A percentile compares a stretch with the other conserved stretches of the same genome.
phyloP scores from a whole-genome alignment of 78 protist genomes.

The Chrysochromulina tobinii region DNA sequence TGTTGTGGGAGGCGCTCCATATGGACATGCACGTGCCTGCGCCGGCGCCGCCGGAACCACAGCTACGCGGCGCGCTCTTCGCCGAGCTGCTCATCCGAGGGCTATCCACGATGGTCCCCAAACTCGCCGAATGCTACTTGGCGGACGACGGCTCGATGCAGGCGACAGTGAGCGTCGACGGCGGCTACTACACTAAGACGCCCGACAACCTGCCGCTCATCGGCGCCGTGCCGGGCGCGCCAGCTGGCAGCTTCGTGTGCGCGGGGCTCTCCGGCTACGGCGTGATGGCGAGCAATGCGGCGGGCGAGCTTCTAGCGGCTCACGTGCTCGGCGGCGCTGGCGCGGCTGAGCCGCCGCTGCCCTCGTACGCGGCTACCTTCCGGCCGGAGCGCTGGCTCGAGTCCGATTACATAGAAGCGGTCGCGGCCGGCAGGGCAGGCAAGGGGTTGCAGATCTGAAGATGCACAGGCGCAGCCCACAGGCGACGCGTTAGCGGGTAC shows the following conservation, averaged over 20 bases:
- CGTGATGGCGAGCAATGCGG: not conserved
- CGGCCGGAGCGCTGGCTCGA: not conserved
- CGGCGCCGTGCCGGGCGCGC: not conserved
- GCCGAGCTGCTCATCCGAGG: not conserved
- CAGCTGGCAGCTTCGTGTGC: not conserved
- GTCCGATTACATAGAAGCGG: not conserved
- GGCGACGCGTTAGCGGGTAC: too few relatives aligned
- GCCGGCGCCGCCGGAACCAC: not conserved
- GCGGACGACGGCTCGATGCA: not conserved
- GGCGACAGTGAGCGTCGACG: not conserved
- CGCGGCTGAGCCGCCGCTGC: not conserved
- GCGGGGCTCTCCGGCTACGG: conserved; percentile 19
- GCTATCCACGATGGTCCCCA: not conserved
- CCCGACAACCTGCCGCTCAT: conserved; percentile 20
- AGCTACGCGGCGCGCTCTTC: not conserved
- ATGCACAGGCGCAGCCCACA: too few relatives aligned
- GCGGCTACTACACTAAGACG: conserved; percentile 16
- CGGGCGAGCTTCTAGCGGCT: not conserved
- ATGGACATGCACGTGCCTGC: not conserved
- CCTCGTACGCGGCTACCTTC: not conserved
- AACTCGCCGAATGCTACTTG: not conserved
- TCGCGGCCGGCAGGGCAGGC: not conserved
- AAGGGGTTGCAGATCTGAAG: not conserved
- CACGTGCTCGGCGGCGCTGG: not conserved
- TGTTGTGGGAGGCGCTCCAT: conserved; percentile 11